Evolutionary conservation across 2,329 filamentous ascomycete genomes (phyloP), one percentile per base, ranked within the genome.

Genomic region (Beauveria medogensis): DNA sequence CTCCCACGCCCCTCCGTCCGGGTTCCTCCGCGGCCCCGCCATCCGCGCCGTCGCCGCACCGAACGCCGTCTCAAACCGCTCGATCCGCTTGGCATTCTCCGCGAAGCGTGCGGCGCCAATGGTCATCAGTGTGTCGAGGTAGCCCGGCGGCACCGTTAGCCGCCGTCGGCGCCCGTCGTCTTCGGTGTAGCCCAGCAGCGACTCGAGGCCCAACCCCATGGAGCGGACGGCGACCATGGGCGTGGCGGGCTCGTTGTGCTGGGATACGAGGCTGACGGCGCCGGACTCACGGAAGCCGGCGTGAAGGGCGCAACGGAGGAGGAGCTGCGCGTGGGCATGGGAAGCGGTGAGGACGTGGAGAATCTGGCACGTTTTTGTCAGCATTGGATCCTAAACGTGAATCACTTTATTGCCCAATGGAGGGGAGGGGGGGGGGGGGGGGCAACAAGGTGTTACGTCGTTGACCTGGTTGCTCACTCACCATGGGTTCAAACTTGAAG

Each of bases 401-500:
- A 37, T 37, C 12, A 37, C 34, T 37, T 1, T 14, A 37, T 14
- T 16, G 14, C 4, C 12, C 5, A 37, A 37, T 3, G 14, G 34
- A 3, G 34, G 34, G 5, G 5, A 2, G 1, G 5, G 5, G 34
- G 34, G 34, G 5, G 12, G 5, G 2, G 5, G 1, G 34, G n/a
- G n/a, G n/a, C n/a, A n/a, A 5, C 5, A 6, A 37, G 18, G n/a
- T 56, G 40, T 37, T 28, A 7, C 30, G 9, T 40, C 22, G 28
- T 40, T 14, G 5, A 16, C 18, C 24, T 51, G 20, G 0, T 26
- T 28, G 22, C 8, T 26, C 40, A 71, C 85, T 71, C 81, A 96
- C 92, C 91, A 97, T 92, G 5, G 92, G 91, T 72, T 97, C 92
- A 70, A 95, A 97, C 73, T 96, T 94, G 75, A 96, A 90, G 73